Percentiles rank a stretch among this genome's conserved stretches.
Evolutionary conservation across 345 rosid species (phyloP).

Genomic region (Laguncularia racemosa): DNA sequence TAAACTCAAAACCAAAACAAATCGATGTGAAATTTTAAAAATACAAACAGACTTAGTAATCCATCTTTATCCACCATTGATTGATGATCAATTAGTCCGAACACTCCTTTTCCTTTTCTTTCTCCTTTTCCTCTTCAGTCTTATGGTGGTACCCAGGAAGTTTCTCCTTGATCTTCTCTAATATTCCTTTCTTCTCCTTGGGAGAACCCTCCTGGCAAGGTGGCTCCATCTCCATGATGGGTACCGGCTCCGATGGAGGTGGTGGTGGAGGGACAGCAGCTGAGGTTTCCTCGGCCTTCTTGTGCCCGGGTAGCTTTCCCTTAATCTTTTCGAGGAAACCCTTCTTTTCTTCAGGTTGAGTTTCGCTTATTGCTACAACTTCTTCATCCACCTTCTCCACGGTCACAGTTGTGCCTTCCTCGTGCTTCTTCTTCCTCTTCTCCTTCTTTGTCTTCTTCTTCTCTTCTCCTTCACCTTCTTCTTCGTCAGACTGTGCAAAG

Average conservation of each 20-base stretch:
- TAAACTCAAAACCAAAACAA: neutral
- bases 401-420: slow-evolving; percentile 34
- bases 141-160: slow-evolving; percentile 79
- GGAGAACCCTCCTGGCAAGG: slow-evolving; percentile 16
- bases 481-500: slow-evolving; percentile 79
- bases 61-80: neutral
- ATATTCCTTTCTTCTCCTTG: slow-evolving; percentile 66
- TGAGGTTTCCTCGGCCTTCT: slow-evolving; percentile 18
- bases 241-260: slow-evolving; percentile 2
- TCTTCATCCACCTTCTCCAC: slow-evolving; percentile 16
- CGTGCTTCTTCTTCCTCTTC: slow-evolving; percentile 19
- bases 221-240: slow-evolving; percentile 5
- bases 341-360: slow-evolving; percentile 51
- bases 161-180: slow-evolving; percentile 90
- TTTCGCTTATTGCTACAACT: neutral
- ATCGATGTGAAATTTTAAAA: neutral
- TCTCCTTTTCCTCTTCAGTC: slow-evolving; percentile 34
- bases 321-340: slow-evolving; percentile 51
- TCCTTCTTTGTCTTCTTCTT: slow-evolving; percentile 50
- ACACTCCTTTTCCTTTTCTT: slow-evolving; percentile 21
- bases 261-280: slow-evolving; percentile 7
- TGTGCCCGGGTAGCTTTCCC: slow-evolving; percentile 55
- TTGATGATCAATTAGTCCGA: neutral
- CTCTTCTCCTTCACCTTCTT: slow-evolving; percentile 51
- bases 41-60: neutral